Percentiles rank a stretch among this genome's conserved stretches.
phyloP scores from a whole-genome alignment of 495 filamentous ascomycete genomes.

The Aspergillus heteromorphus region DNA sequence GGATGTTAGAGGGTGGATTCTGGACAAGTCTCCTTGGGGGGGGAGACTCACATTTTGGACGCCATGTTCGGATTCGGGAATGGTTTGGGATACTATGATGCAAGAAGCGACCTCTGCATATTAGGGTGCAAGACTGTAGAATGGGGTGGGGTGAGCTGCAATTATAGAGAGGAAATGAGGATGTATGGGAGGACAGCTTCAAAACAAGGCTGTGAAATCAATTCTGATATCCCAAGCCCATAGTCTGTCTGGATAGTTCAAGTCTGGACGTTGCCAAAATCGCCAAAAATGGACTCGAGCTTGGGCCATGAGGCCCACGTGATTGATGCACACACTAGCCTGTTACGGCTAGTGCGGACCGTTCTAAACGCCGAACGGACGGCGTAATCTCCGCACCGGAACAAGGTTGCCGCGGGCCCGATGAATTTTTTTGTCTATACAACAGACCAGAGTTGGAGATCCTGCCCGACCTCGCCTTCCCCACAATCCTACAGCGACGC shows the following conservation, averaged over 20 bases:
- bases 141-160: background rate
- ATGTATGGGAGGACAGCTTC: background rate
- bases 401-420: conserved; percentile 31
- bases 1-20: background rate
- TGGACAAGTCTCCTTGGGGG: background rate
- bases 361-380: conserved; percentile 10
- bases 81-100: conserved; percentile 10
- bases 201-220: background rate
- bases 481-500: conserved; percentile 24
- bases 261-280: background rate
- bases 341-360: conserved; percentile 5
- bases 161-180: background rate
- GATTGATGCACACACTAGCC: conserved; percentile 15
- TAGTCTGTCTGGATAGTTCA: no score
- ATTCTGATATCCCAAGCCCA: background rate
- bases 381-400: conserved; percentile 32
- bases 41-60: conserved; percentile 63
- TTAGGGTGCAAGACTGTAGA: background rate
- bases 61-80: conserved; percentile 27
- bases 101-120: conserved; percentile 8
- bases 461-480: background rate
- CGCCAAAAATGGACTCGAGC: conserved; percentile 23
- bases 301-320: conserved; percentile 33
- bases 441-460: conserved; percentile 20
- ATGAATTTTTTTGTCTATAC: conserved; percentile 44